These are phyloP conservation scores for Brasenia schreberi DNA, from an alignment of 164 flowering plant genomes.

Conservation along the genomic window DNA sequence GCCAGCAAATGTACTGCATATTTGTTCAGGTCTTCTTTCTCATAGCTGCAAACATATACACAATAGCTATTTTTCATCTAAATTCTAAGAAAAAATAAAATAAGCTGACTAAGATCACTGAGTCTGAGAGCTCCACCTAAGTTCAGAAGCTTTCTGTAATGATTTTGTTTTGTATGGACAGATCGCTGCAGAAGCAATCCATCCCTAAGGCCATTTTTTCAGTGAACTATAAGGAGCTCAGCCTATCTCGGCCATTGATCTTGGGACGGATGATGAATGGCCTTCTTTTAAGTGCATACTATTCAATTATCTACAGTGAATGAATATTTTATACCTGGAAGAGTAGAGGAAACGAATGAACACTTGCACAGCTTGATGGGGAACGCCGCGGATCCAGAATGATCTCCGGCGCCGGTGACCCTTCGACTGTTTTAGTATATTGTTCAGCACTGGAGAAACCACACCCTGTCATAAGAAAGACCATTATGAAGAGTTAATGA, in stretches of 20 bases:
- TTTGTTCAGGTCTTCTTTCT: conserved; percentile 55
- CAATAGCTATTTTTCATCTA: not conserved
- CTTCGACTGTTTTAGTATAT: conserved; percentile 47
- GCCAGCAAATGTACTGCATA: conserved; percentile 49
- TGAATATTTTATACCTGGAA: conserved; percentile 37
- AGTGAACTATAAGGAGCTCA: no score
- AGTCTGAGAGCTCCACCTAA: no score
- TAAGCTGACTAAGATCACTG: no score
- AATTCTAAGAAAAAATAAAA: no score
- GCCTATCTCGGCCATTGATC: no score
- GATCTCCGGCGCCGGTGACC: conserved; percentile 17
- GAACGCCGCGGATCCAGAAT: conserved; percentile 61
- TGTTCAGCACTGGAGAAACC: conserved; percentile 66
- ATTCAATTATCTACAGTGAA: no score
- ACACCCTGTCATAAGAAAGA: conserved; percentile 35
- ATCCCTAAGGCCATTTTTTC: no score
- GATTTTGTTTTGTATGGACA: no score
- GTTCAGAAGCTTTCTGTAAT: not conserved
- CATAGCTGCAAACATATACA: conserved; percentile 33
- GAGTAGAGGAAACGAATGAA: conserved; percentile 75
- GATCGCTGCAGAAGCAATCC: no score
- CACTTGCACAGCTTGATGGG: conserved; percentile 63
- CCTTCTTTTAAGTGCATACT: no score
- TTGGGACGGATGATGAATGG: no score
- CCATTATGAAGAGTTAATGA: no score